Evolutionary conservation across 306 rosid species (phyloP), one percentile per base, ranked within the genome.

Genomic region (Crataegus laevigata): DNA sequence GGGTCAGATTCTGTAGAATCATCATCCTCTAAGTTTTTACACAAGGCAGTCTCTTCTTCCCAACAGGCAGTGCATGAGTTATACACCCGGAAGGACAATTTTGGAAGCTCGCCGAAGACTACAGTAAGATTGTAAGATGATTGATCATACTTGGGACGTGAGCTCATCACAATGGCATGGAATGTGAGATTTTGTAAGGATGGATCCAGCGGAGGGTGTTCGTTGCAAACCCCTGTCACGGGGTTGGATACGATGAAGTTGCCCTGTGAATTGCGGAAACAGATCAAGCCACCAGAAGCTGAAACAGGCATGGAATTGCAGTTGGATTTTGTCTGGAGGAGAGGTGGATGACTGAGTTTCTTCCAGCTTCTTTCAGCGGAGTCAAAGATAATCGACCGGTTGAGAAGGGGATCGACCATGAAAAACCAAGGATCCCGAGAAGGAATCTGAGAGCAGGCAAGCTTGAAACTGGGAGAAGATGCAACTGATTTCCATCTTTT

Each of bases 401-500:
- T 85, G 77, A 86, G 90, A 76, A 72, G 78, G 54, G 96, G 88
- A 78, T 91, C 83, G 28, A 94, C 94, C 98, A 94, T 90, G 84
- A 90, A 75, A 83, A 94, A 94, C 96, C 97, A 94, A 57, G 98
- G 97, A 62, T 88, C 96, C 50, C 97, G 76, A 0, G 89, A 80
- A 38, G 97, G 92, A 63, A 94, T 58, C 40, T 64, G 77, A 2
- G 96, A 90, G 85, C 98, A 94, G 42, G 97, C 93, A 5, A 74
- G 92, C 93, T 85, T 91, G 87, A 94, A 94, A 84, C 96, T 88
- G 13, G 79, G 75, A 55, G 98, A 94, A 74, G 63, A 79, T 12
- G 93, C 85, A 61, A 87, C 88, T 11, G 96, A 94, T 72, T 85
- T 91, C 98, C 98, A 94, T 80, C 97, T 89, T 74, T 94, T 94